Evolutionary conservation across 768 basidiomycete genomes (phyloP), one percentile per base, ranked within the genome.

Genomic region (Termitomyces sp.): DNA sequence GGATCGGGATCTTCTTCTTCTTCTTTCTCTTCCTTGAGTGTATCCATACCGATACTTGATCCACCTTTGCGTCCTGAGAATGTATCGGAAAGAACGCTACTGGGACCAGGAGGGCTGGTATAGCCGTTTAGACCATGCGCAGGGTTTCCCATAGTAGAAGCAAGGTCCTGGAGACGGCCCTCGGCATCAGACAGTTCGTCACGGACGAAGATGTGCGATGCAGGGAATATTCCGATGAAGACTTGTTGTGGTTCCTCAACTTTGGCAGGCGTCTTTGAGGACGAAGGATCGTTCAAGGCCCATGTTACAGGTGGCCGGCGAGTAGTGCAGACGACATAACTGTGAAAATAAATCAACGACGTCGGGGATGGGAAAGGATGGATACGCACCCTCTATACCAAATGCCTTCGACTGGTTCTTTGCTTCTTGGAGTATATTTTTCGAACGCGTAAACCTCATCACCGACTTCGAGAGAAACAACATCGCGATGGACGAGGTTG

Each of bases 391-490:
- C 96, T 77, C 96, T 81, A 74, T 94, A 98, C 96, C 96, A 98
- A 15, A 86, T 74, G 20, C 88, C 88, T 59, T 91, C 90, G 12
- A 84, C 85, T 57, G 72, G 70, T 61, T 92, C 91, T 69, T 88
- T 91, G 60, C 78, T 81, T 55, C 79, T 79, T 11, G 89, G 88
- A 0, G 81, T 87, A 72, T 94, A 96, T 70, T 88, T 88, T 77
- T 98, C 96, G 69, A 98, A 98, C 17, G 95, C 94, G 75, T 98
- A 98, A 38, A 98, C 87, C 71, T 98, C 96, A 73, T 97, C 96
- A 51, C 96, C 96, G 34, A 98, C 90, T 67, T 97, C 95, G 59
- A 98, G 83, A 6, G 88, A 83, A 38, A 94, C 92, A 29, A 92
- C 87, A 63, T 92, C 91, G 57, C 85, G 81, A 75, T 88, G 82